Conservation (phyloP, 768 basidiomycete genomes). For the Tricholomella constricta region DNA sequence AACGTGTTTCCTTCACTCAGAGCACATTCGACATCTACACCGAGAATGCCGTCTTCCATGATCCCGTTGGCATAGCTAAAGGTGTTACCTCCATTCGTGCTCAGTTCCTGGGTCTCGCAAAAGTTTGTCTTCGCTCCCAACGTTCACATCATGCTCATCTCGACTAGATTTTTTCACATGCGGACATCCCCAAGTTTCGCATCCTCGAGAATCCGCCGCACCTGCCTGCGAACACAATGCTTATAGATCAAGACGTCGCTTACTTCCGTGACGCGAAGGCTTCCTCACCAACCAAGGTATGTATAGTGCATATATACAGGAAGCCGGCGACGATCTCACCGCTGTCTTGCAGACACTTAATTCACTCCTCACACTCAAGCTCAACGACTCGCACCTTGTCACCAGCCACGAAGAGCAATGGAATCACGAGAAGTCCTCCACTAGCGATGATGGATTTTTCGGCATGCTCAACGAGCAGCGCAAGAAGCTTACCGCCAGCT, state of each 20-base stretch:
- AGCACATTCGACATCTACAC: conserved; percentile 38
- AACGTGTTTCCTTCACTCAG: conserved; percentile 19
- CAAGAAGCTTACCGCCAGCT: conserved; percentile 41
- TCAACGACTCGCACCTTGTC: conserved; percentile 38
- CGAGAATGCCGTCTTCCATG: background rate
- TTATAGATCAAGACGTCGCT: conserved; percentile 50
- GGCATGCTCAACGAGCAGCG: conserved; percentile 46
- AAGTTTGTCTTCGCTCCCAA: conserved; percentile 26
- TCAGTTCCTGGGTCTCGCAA: conserved; percentile 29
- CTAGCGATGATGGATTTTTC: conserved; percentile 41
- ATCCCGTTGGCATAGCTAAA: conserved; percentile 8
- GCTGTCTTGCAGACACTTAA: conserved; percentile 36
- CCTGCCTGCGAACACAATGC: conserved; percentile 36
- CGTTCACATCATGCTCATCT: background rate
- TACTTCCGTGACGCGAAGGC: conserved; percentile 41
- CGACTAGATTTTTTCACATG: conserved; percentile 41
- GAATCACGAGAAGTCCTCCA: conserved; percentile 41
- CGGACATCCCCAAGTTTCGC: conserved; percentile 43
- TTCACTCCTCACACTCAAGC: conserved; percentile 42
- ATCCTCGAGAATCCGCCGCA: conserved; percentile 41
- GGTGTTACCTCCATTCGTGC: conserved; percentile 1
- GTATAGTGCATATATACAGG: too few relatives aligned
- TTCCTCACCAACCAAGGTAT: conserved; percentile 43
- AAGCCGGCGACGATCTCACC: background rate
- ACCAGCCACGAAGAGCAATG: conserved; percentile 45